Percentiles rank a stretch among this genome's conserved stretches.
Evolutionary conservation across 2,329 filamentous ascomycete species (phyloP).

Genomic region (Hypoxylon sp.): DNA sequence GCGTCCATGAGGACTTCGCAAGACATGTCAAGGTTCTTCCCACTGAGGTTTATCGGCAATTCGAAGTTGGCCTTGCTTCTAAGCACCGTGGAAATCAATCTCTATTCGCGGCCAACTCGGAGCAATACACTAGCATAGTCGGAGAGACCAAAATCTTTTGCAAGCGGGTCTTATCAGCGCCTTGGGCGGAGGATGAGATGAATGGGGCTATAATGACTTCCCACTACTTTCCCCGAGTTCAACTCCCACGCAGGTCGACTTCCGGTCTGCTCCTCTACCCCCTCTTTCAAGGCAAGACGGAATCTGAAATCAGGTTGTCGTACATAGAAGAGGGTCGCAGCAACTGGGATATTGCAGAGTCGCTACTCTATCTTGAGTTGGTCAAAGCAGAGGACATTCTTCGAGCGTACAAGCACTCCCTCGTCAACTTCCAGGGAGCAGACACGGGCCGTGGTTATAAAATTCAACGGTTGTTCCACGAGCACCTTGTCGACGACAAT

Average conservation of each 20-base stretch:
- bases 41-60: not conserved
- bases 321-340: slow-evolving; percentile 6
- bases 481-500: not conserved
- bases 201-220: not conserved
- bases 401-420: slow-evolving; percentile 20
- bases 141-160: not conserved
- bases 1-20: not conserved
- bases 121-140: not conserved
- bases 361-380: slow-evolving; percentile 28
- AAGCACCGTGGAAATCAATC: not conserved
- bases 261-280: slow-evolving; percentile 29
- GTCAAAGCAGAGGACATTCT: slow-evolving; percentile 33
- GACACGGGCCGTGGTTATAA: not conserved
- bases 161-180: not conserved
- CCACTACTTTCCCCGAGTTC: slow-evolving; percentile 12
- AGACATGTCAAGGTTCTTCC: not conserved
- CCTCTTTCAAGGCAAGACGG: slow-evolving; percentile 10
- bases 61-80: not conserved
- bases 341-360: slow-evolving; percentile 2
- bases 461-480: not conserved
- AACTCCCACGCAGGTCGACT: slow-evolving; percentile 8
- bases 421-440: not conserved
- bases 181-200: not conserved
- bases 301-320: slow-evolving; percentile 15
- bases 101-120: not conserved